These are phyloP conservation scores for Solanum megistacrolobum DNA, from an alignment of 257 asterid genomes.

Conservation along the genomic window DNA sequence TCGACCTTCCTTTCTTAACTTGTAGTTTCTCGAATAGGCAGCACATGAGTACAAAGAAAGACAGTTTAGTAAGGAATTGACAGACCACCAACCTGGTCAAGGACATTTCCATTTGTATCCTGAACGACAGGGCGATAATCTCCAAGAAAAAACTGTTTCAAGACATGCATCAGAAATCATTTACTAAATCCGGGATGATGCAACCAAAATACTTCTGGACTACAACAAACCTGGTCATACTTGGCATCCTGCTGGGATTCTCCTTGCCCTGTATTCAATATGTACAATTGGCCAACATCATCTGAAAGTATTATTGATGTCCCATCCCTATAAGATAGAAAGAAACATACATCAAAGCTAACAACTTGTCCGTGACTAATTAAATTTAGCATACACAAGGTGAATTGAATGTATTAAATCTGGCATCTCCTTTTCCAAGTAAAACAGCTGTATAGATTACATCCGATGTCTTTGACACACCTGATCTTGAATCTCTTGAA, in stretches of 20 bases:
- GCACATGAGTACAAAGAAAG: background rate
- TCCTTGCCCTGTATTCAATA: slow-evolving; percentile 90
- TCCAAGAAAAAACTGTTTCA: slow-evolving; percentile 81
- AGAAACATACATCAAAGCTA: background rate
- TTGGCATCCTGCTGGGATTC: slow-evolving; percentile 88
- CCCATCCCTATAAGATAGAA: slow-evolving; percentile 66
- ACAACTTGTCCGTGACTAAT: slow-evolving; percentile 7
- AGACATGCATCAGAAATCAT: background rate
- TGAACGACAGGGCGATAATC: slow-evolving; percentile 94
- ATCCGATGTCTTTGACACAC: background rate
- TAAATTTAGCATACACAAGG: background rate
- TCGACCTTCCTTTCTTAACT: background rate
- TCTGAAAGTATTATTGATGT: slow-evolving; percentile 94
- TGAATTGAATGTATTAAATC: background rate
- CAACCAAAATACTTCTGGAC: background rate
- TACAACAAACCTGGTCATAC: slow-evolving; percentile 70
- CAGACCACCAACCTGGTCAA: slow-evolving; percentile 65
- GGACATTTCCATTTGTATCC: slow-evolving; percentile 88
- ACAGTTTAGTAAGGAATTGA: background rate
- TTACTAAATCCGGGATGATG: background rate
- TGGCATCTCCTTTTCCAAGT: background rate
- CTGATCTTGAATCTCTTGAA: background rate
- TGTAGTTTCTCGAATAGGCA: background rate
- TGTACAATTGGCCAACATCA: slow-evolving; percentile 86
- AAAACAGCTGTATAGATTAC: background rate